A percentile compares a stretch with the other conserved stretches of the same genome.
phyloP scores from a whole-genome alignment of 371 early-diverging fungal genomes.

The Zopfochytrium polystomum region DNA sequence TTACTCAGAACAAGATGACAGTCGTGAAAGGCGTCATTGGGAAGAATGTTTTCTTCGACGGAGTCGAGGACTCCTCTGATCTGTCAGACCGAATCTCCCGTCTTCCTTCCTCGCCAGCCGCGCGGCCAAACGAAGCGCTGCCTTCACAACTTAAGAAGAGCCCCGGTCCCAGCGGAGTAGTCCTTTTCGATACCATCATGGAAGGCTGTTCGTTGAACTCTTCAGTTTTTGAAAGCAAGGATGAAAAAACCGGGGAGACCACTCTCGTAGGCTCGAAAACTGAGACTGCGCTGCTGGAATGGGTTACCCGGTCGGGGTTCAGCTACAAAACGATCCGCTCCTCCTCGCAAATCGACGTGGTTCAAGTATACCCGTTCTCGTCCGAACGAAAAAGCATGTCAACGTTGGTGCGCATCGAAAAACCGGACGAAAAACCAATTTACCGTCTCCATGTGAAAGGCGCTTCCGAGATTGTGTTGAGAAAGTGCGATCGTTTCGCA shows the following conservation, averaged over 20 bases:
- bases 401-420: slow-evolving; percentile 48
- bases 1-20: slow-evolving; percentile 95
- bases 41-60: slow-evolving; percentile 19
- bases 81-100: not conserved
- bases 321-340: slow-evolving; percentile 48
- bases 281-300: slow-evolving; percentile 74
- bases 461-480: slow-evolving; percentile 78
- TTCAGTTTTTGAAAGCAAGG: slow-evolving; percentile 77
- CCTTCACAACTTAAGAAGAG: not conserved
- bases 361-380: slow-evolving; percentile 73
- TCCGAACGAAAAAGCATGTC: slow-evolving; percentile 88
- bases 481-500: slow-evolving; percentile 19
- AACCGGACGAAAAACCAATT: slow-evolving; percentile 30
- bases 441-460: slow-evolving; percentile 80
- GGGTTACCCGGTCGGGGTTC: slow-evolving; percentile 57
- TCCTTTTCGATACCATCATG: slow-evolving; percentile 21
- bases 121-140: not conserved
- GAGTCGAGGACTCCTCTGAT: not conserved
- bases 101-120: not conserved
- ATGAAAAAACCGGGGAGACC: slow-evolving; percentile 52
- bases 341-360: slow-evolving; percentile 42
- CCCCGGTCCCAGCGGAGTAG: slow-evolving; percentile 14
- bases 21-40: slow-evolving; percentile 49
- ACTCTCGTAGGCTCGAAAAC: slow-evolving; percentile 85
- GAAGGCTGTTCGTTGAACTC: slow-evolving; percentile 80